Evolutionary conservation across 495 filamentous ascomycete species (phyloP).

Genomic region (Cairneyella variabilis): DNA sequence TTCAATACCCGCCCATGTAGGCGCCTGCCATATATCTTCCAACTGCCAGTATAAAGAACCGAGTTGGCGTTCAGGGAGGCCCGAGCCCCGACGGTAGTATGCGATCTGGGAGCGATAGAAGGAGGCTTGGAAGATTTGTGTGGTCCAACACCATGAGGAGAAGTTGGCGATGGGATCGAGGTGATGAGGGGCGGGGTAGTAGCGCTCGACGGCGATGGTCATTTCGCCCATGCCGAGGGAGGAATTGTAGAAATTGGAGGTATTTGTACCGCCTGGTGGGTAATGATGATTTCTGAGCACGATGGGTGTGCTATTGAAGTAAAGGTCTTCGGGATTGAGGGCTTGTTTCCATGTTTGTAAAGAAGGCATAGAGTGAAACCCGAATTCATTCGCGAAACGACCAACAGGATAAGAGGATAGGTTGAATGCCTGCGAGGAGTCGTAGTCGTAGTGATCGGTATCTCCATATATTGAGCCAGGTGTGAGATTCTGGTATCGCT

Average conservation of each 20-base stretch:
- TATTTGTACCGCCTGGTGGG: slow-evolving; percentile 49
- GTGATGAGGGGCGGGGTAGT: slow-evolving; percentile 64
- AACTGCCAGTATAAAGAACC: slow-evolving; percentile 87
- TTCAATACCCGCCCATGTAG: slow-evolving; percentile 76
- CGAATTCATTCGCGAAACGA: slow-evolving; percentile 81
- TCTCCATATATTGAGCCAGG: slow-evolving; percentile 59
- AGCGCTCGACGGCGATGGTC: slow-evolving; percentile 64
- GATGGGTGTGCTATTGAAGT: slow-evolving; percentile 68
- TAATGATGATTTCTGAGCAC: slow-evolving; percentile 65
- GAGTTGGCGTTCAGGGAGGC: slow-evolving; percentile 57
- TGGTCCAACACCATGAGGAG: slow-evolving; percentile 66
- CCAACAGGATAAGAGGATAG: slow-evolving; percentile 36
- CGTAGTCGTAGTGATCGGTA: slow-evolving; percentile 69
- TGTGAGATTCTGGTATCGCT: slow-evolving; percentile 58
- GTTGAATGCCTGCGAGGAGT: slow-evolving; percentile 38
- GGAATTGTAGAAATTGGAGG: slow-evolving; percentile 65
- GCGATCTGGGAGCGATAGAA: slow-evolving; percentile 72
- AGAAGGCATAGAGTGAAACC: slow-evolving; percentile 64
- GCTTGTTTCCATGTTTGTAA: slow-evolving; percentile 24
- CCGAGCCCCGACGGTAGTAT: slow-evolving; percentile 72
- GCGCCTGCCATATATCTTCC: slow-evolving; percentile 88
- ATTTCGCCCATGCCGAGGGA: slow-evolving; percentile 80
- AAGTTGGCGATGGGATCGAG: slow-evolving; percentile 57
- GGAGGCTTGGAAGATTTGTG: slow-evolving; percentile 79
- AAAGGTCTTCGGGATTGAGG: slow-evolving; percentile 25